These are phyloP conservation scores for Prosopis cineraria DNA, from an alignment of 306 rosid species.

Conservation along the genomic window DNA sequence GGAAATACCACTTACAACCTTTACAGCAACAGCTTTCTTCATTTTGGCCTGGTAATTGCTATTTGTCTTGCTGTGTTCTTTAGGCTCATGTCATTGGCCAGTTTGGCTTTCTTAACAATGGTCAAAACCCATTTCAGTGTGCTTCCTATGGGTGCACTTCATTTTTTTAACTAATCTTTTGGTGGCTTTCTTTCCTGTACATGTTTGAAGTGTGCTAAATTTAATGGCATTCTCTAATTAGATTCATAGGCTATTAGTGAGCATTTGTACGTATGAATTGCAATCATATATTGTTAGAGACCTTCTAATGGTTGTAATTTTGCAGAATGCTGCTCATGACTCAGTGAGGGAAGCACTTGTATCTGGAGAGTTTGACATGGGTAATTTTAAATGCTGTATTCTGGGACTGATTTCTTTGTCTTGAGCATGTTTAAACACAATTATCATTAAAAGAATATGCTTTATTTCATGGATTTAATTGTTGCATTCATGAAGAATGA, in stretches of 20 bases:
- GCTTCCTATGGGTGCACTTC: not conserved
- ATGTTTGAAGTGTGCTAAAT: conserved; percentile 10
- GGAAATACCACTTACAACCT: conserved; percentile 79
- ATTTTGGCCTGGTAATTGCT: conserved; percentile 82
- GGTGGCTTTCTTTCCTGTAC: conserved; percentile 18
- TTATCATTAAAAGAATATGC: not conserved
- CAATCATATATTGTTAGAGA: conserved; percentile 23
- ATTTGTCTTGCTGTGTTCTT: conserved; percentile 26
- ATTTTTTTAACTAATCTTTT: not conserved
- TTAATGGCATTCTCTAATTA: not conserved
- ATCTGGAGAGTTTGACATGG: conserved; percentile 49
- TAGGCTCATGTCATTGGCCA: not conserved
- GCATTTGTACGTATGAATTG: conserved; percentile 16
- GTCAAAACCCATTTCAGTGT: not conserved
- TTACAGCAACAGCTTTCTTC: conserved; percentile 97
- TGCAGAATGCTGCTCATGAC: conserved; percentile 90
- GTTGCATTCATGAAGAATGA: conserved; percentile 13
- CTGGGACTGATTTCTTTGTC: not conserved
- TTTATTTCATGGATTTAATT: conserved; percentile 2
- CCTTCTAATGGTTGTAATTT: conserved; percentile 33
- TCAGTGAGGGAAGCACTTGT: conserved; percentile 76
- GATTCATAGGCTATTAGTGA: conserved; percentile 15
- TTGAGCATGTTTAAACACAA: conserved; percentile 15
- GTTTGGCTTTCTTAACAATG: not conserved
- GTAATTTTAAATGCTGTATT: conserved; percentile 47